phyloP scores from a whole-genome alignment of 2,329 filamentous ascomycete genomes.

The Cercospora nicotianae region DNA sequence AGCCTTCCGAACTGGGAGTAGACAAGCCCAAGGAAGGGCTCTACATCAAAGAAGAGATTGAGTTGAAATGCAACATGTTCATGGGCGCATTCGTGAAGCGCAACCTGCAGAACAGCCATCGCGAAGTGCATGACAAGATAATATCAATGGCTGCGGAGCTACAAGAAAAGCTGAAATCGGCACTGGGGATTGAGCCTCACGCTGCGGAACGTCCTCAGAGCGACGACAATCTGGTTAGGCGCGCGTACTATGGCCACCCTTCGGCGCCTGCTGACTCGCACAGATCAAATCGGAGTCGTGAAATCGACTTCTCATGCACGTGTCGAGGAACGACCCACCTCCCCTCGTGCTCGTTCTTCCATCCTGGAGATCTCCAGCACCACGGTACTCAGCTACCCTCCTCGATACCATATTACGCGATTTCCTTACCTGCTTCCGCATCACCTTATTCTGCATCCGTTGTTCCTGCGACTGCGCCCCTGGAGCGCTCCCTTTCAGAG shows the following conservation, averaged over 20 bases:
- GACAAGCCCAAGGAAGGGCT: constrained; percentile 64
- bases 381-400: background rate
- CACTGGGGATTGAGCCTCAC: background rate
- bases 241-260: constrained; percentile 9
- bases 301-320: constrained; percentile 17
- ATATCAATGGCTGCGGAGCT: constrained; percentile 26
- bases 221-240: constrained; percentile 12
- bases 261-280: constrained; percentile 12
- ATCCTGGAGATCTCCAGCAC: constrained; percentile 19
- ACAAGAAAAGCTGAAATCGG: background rate
- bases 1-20: constrained; percentile 62
- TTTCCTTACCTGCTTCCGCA: constrained; percentile 15
- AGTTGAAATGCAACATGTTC: constrained; percentile 76
- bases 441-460: constrained; percentile 14
- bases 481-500: constrained; percentile 19
- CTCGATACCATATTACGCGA: constrained; percentile 16
- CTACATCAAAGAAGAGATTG: constrained; percentile 82
- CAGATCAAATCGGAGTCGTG: constrained; percentile 15
- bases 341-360: constrained; percentile 22
- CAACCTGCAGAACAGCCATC: constrained; percentile 75
- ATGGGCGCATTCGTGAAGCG: constrained; percentile 77
- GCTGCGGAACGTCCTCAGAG: background rate
- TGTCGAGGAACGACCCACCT: constrained; percentile 21
- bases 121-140: constrained; percentile 62
- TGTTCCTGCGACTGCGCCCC: constrained; percentile 4